Percentiles rank a stretch among this genome's conserved stretches.
phyloP scores from a whole-genome alignment of 164 flowering plant genomes.

The Berberis thunbergii region DNA sequence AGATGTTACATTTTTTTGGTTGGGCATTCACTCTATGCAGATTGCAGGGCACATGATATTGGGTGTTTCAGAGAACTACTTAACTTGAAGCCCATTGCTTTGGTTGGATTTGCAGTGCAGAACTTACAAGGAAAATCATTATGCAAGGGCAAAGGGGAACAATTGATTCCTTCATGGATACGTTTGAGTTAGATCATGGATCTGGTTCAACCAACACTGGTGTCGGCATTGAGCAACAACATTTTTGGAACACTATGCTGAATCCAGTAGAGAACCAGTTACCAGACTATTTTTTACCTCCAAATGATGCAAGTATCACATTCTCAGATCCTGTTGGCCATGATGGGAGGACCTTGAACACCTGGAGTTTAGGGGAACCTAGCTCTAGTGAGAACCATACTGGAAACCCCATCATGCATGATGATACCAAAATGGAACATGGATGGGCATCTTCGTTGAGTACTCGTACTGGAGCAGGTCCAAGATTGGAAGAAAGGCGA shows the following conservation, averaged over 20 bases:
- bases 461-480: conserved; percentile 24
- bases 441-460: conserved; percentile 38
- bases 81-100: too few species aligned
- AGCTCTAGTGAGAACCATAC: conserved; percentile 28
- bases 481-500: conserved; percentile 27
- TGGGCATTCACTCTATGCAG: too few species aligned
- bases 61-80: too few species aligned
- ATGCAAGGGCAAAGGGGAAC: conserved; percentile 64
- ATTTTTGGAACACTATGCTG: conserved; percentile 34
- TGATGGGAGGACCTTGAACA: conserved; percentile 26
- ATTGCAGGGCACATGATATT: too few species aligned
- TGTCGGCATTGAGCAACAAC: conserved; percentile 23
- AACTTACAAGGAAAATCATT: too few species aligned
- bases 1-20: too few species aligned
- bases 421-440: conserved; percentile 40
- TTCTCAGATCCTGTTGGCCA: conserved; percentile 21
- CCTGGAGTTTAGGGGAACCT: conserved; percentile 38
- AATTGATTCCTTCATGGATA: conserved; percentile 35
- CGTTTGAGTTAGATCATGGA: conserved; percentile 47
- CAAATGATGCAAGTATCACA: conserved; percentile 24
- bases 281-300: conserved; percentile 26
- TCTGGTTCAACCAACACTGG: conserved; percentile 31
- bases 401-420: conserved; percentile 20
- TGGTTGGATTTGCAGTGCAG: too few species aligned
- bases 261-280: conserved; percentile 32